Evolutionary conservation across 2,329 filamentous ascomycete species (phyloP), one percentile per base, ranked within the genome.

Genomic region (Aspergillus fumigatiaffinis): DNA sequence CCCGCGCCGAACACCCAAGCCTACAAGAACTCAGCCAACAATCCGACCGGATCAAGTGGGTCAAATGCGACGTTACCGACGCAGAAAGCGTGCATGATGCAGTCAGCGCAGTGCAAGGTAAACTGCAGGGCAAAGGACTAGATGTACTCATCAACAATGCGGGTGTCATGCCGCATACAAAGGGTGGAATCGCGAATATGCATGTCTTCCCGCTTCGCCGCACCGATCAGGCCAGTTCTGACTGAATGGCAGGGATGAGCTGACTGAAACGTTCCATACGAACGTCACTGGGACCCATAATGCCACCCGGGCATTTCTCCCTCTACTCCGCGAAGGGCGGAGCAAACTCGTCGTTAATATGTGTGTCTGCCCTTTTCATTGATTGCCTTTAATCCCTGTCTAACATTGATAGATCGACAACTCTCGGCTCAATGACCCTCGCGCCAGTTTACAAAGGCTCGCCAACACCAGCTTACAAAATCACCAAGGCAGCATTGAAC

Each of bases 71-170:
- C 29, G 70, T 77, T 9, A 74, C 73, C 4, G 60, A 74, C 50
- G 55, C 66, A 21, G 50, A 53, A 0, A 75, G 71, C 42, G 67
- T 79, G 5, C 61, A 73, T 44, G 56, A 68, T 14, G 78, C 75
- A 0, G 74, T 62, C 0, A 54, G 54, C 0, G 56, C 64, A 14
- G 72, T 79, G 3, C 71, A 77, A 28, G 48, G 53, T 4, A 62
- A 63, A 2, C 61, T 79, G 1, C 60, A 63, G 17, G 77, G 69
- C 3, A 71, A 71, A 10, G 78, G 77, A 0, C 67, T 82, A 0
- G 80, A 82, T 60, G 74, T 80, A 7, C 57, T 82, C 28, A 70
- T 79, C 55, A 80, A 80, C 63, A 80, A 80, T 64, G 77, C 76
- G 0, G 78, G 76, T 0, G 59, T 71, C 25, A 59, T 64, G 55